Conservation (phyloP, 495 filamentous ascomycete species). For the Ascobolus immersus region DNA sequence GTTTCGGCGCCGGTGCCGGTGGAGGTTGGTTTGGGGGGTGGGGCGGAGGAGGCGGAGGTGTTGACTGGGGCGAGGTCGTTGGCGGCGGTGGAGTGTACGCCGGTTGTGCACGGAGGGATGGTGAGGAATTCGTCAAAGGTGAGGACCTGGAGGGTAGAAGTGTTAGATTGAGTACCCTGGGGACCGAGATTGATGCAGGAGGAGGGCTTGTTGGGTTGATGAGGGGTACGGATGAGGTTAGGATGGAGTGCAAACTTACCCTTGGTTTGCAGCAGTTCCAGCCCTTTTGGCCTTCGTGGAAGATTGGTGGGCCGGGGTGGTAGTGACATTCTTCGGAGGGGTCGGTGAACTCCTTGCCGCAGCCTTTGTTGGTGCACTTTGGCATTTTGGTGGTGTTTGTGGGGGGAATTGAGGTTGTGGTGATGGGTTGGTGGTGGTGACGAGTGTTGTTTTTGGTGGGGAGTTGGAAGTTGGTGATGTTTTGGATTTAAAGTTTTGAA, state of each 20-base stretch:
- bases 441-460: too few relatives aligned
- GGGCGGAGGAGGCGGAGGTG: conserved; percentile 9
- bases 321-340: conserved; percentile 65
- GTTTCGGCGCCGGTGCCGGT: conserved; percentile 20
- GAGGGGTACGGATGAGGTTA: too few relatives aligned
- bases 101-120: conserved; percentile 82
- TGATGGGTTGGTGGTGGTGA: too few relatives aligned
- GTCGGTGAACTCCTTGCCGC: conserved; percentile 68
- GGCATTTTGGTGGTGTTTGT: conserved; percentile 38
- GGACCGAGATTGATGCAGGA: neutral
- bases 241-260: conserved; percentile 3
- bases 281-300: conserved; percentile 98
- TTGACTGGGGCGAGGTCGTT: conserved; percentile 30
- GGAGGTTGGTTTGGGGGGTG: conserved; percentile 13
- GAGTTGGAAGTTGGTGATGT: too few relatives aligned
- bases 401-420: neutral
- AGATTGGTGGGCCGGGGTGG: conserved; percentile 80
- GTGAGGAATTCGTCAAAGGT: conserved; percentile 96
- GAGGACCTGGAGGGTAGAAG: conserved; percentile 35
- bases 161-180: conserved; percentile 3
- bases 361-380: conserved; percentile 91
- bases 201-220: too few relatives aligned
- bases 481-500: too few relatives aligned
- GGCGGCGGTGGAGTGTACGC: conserved; percentile 73
- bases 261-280: conserved; percentile 97